A percentile compares a stretch with the other conserved stretches of the same genome.
Evolutionary conservation across 2,329 filamentous ascomycete genomes (phyloP).

Genomic region (Cadophora luteo-olivacea): DNA sequence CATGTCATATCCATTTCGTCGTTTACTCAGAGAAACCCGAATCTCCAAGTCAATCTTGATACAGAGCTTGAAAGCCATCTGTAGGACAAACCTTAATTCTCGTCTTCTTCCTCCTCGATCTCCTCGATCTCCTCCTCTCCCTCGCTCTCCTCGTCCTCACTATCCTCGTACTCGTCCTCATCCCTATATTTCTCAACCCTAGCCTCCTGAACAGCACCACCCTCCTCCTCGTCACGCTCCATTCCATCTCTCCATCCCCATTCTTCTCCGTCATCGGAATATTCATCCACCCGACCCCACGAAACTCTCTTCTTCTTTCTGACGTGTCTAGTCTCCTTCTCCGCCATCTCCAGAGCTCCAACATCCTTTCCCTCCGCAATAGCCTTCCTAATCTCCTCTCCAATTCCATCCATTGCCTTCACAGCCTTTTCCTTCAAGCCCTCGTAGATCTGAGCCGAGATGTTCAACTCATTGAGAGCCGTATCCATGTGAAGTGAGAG

Average conservation of each 20-base stretch:
- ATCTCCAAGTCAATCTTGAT: background rate
- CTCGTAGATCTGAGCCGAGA: background rate
- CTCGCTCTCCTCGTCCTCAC: no score
- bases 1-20: background rate
- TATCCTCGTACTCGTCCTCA: background rate
- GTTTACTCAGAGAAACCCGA: background rate
- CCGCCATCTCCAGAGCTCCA: background rate
- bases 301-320: constrained; percentile 4
- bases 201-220: background rate
- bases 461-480: background rate
- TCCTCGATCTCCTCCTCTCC: no score
- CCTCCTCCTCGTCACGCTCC: background rate
- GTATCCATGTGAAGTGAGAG: background rate
- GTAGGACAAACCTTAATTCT: background rate
- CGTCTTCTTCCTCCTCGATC: background rate
- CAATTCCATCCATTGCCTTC: background rate
- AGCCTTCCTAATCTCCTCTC: background rate
- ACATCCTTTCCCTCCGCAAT: background rate
- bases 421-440: background rate
- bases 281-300: background rate
- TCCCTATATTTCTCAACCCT: background rate
- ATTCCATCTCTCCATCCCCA: background rate
- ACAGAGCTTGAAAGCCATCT: background rate
- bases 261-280: background rate
- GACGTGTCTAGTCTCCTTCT: background rate